Percentiles rank a stretch among this genome's conserved stretches.
Conservation (phyloP, 306 rosid species). For the Abrus precatorius region DNA sequence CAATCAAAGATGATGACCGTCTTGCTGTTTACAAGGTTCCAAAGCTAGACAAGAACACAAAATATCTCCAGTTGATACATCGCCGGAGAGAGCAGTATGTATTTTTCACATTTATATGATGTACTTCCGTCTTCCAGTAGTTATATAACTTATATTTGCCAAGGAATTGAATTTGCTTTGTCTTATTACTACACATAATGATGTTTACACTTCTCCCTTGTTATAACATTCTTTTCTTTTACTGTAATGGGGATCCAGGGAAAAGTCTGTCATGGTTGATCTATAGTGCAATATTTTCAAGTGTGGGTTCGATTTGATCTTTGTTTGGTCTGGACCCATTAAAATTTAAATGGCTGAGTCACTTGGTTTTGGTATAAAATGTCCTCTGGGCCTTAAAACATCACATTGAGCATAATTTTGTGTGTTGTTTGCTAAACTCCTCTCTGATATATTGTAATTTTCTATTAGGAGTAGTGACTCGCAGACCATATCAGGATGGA, state of each 20-base stretch:
- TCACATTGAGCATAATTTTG: conserved; percentile 16
- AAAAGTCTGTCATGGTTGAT: conserved; percentile 23
- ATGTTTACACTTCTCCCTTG: conserved; percentile 6
- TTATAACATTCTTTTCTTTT: neutral
- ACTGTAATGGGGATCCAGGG: conserved; percentile 4
- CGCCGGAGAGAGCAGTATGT: conserved; percentile 88
- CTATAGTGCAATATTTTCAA: neutral
- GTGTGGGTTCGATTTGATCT: conserved; percentile 20
- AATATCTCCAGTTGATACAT: conserved; percentile 88
- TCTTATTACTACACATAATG: conserved; percentile 22
- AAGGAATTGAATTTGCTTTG: conserved; percentile 30
- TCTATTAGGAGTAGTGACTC: conserved; percentile 69
- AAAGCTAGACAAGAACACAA: conserved; percentile 72
- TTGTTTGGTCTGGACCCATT: conserved; percentile 20
- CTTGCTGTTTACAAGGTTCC: conserved; percentile 86
- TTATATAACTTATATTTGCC: conserved; percentile 26
- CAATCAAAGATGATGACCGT: conserved; percentile 88
- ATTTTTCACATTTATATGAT: conserved; percentile 17
- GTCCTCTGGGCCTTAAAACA: neutral
- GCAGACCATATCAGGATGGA: conserved; percentile 79
- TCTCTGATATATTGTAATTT: conserved; percentile 38
- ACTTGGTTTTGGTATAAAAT: conserved; percentile 5
- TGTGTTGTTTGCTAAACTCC: conserved; percentile 23
- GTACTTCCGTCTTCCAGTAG: conserved; percentile 1
- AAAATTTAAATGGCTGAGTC: neutral